These are phyloP conservation scores for Pichia sp. DNA, from an alignment of 1,139 yeast species.

Conservation along the genomic window DNA sequence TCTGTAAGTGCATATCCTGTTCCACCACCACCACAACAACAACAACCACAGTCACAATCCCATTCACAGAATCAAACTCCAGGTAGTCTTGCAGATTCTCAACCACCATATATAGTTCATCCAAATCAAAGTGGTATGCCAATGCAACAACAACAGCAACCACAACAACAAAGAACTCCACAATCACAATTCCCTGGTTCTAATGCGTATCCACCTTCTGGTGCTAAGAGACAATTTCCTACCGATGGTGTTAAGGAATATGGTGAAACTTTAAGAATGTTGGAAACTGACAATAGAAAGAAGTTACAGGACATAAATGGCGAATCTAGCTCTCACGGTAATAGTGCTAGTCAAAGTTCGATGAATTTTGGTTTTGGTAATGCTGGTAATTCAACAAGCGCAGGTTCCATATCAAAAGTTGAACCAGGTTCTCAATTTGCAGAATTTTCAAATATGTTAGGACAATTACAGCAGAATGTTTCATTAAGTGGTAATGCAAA, in stretches of 20 bases:
- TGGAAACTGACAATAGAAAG: constrained; percentile 49
- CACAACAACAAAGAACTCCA: not conserved
- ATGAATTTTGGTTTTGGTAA: not conserved
- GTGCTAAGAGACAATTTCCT: constrained; percentile 24
- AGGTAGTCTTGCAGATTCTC: not conserved
- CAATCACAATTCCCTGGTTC: constrained; percentile 1
- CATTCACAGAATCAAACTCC: not conserved
- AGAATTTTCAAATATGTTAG: constrained; percentile 28
- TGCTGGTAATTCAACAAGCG: not conserved
- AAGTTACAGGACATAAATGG: constrained; percentile 31
- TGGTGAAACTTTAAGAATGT: constrained; percentile 52
- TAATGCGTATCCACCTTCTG: not conserved
- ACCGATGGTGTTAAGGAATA: constrained; percentile 44
- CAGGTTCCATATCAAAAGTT: constrained; percentile 1
- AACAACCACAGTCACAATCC: not conserved
- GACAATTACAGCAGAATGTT: constrained; percentile 19
- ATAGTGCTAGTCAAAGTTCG: too few relatives aligned
- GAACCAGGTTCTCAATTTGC: constrained; percentile 24
- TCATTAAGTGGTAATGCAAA: not conserved
- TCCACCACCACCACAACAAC: not conserved
- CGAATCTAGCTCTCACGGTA: too few relatives aligned
- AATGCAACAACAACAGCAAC: not conserved
- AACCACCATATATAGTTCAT: not conserved
- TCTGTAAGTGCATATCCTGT: not conserved
- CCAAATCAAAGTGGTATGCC: not conserved